Conservation (phyloP, 23 red algal genomes). For the Gracilaria vermiculophylla region DNA sequence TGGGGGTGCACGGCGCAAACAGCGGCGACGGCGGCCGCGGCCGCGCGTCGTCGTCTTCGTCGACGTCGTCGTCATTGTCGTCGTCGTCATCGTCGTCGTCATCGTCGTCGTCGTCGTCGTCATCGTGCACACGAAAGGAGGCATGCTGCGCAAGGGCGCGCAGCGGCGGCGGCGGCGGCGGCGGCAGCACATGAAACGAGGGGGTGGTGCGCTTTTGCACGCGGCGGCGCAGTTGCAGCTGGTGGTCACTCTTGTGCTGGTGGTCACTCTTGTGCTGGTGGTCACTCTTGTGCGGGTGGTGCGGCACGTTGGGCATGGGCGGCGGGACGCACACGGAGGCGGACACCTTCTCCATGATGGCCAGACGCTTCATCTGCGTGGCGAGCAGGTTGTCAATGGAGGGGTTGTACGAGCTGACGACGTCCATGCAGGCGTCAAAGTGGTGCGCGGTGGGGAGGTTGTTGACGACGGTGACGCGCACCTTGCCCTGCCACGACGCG, state of each 20-base stretch:
- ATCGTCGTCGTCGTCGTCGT: no score
- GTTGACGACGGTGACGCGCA: constrained; percentile 40
- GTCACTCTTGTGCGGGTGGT: no score
- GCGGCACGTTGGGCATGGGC: constrained; percentile 2
- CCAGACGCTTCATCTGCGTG: constrained; percentile 35
- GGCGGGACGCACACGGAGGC: not conserved
- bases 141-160: not conserved
- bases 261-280: no score
- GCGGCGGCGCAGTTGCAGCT: not conserved
- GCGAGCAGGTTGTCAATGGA: constrained; percentile 21
- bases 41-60: no score
- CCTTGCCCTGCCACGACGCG: constrained; percentile 26
- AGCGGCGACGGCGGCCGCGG: not conserved
- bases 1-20: not conserved
- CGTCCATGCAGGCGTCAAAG: constrained; percentile 53
- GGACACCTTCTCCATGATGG: constrained; percentile 34
- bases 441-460: not conserved
- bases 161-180: no score
- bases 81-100: no score
- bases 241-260: no score
- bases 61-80: no score
- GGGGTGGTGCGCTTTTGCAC: no score
- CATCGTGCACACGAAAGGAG: not conserved
- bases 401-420: constrained; percentile 31
- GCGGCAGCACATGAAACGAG: no score